These are phyloP conservation scores for Yamadazyma mexicana DNA, from an alignment of 1,139 yeast genomes.

Conservation along the genomic window DNA sequence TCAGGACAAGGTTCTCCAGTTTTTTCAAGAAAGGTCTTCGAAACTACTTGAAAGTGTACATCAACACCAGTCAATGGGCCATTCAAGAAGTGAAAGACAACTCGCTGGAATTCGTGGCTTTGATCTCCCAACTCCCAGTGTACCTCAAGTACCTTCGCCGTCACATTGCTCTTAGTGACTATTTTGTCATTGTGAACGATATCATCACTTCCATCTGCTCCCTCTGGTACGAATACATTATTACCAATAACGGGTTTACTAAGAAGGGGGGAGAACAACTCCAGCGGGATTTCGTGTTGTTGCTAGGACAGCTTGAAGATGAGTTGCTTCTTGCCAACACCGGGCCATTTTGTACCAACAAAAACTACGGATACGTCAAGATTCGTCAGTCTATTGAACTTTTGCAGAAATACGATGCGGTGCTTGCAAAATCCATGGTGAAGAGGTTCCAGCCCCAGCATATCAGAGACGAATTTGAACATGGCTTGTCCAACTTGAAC, in stretches of 20 bases:
- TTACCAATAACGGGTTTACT: slow-evolving; percentile 65
- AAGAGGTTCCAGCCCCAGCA: slow-evolving; percentile 13
- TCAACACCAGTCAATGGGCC: slow-evolving; percentile 42
- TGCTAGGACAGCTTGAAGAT: slow-evolving; percentile 39
- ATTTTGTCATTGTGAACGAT: slow-evolving; percentile 29
- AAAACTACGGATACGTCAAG: slow-evolving; percentile 29
- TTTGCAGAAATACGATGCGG: slow-evolving; percentile 28
- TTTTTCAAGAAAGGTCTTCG: slow-evolving; percentile 55
- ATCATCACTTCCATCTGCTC: slow-evolving; percentile 49
- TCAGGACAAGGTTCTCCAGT: slow-evolving; percentile 38
- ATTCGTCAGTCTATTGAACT: slow-evolving; percentile 42
- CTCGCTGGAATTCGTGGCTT: slow-evolving; percentile 36
- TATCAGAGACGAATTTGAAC: slow-evolving; percentile 26
- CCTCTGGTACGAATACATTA: slow-evolving; percentile 55
- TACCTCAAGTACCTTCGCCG: slow-evolving; percentile 36
- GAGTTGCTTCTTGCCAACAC: slow-evolving; percentile 18
- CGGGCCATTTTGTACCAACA: slow-evolving; percentile 22
- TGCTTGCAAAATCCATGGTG: slow-evolving; percentile 19
- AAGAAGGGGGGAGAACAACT: slow-evolving; percentile 58
- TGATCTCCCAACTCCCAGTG: slow-evolving; percentile 34
- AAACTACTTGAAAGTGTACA: slow-evolving; percentile 51
- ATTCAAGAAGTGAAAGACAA: slow-evolving; percentile 23
- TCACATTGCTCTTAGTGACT: slow-evolving; percentile 28
- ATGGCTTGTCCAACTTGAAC: slow-evolving; percentile 25
- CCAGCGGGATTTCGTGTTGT: slow-evolving; percentile 47